Evolutionary conservation across 352 stramenopile genomes (phyloP).

Genomic region (Phytopythium chamaehyphon): DNA sequence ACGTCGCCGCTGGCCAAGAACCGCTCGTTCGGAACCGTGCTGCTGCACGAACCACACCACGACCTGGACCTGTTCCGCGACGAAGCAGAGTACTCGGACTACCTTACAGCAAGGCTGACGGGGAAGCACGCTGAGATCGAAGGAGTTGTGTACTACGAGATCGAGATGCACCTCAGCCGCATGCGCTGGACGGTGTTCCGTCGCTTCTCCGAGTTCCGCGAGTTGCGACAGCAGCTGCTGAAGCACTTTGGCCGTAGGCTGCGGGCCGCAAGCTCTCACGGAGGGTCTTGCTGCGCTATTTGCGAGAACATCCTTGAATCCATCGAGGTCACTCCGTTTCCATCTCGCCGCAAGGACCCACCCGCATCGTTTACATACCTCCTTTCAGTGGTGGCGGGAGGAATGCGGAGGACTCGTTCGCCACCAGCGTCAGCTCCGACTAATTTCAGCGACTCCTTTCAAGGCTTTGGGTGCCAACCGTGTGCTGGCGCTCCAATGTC

Average conservation of each 20-base stretch:
- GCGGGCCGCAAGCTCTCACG: conserved; percentile 9
- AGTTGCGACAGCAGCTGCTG: conserved; percentile 49
- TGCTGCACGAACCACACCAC: conserved; percentile 29
- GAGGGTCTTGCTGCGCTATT: conserved; percentile 31
- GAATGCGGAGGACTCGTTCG: conserved; percentile 21
- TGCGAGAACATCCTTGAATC: conserved; percentile 62
- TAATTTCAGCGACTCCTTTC: neutral
- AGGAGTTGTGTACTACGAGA: conserved; percentile 60
- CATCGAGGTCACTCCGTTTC: conserved; percentile 44
- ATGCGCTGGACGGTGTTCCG: conserved; percentile 50
- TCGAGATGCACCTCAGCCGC: conserved; percentile 64
- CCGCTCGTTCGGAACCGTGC: conserved; percentile 21
- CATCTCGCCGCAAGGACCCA: conserved; percentile 28
- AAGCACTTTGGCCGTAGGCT: conserved; percentile 48
- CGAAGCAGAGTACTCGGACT: conserved; percentile 80
- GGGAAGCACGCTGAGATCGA: conserved; percentile 46
- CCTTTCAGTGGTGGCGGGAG: neutral
- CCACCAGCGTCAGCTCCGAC: neutral
- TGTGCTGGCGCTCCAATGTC: conserved; percentile 2
- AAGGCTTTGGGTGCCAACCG: neutral
- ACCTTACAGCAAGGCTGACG: conserved; percentile 44
- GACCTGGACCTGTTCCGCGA: conserved; percentile 59
- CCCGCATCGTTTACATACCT: conserved; percentile 2
- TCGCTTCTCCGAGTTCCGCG: conserved; percentile 75
- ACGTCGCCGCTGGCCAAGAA: neutral